These are phyloP conservation scores for Malus hybrid DNA, from an alignment of 331 rosid species.

Conservation along the genomic window DNA sequence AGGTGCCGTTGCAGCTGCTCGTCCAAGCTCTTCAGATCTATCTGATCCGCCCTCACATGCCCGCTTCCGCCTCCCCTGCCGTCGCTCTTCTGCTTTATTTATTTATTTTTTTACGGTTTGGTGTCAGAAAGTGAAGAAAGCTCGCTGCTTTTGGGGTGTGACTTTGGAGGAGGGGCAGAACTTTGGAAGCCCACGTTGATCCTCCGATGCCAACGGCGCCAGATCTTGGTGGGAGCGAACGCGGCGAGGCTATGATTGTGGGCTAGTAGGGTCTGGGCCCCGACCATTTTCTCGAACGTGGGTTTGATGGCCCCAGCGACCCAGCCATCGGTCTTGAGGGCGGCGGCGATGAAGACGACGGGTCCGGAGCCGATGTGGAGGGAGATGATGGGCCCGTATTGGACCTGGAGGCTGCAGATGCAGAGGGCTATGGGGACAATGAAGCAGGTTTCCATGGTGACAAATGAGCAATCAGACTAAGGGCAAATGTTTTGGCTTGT, in stretches of 20 bases:
- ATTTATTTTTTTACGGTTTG: neutral
- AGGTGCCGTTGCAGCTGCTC: slow-evolving; percentile 95
- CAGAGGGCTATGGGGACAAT: neutral
- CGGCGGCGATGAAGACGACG: slow-evolving; percentile 31
- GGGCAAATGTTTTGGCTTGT: too few species aligned
- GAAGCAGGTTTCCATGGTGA: slow-evolving; percentile 26
- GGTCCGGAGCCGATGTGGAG: slow-evolving; percentile 33
- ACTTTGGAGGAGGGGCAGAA: too few species aligned
- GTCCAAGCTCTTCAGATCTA: slow-evolving; percentile 98
- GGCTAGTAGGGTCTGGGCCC: too few species aligned
- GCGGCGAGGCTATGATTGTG: too few species aligned
- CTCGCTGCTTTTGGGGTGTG: slow-evolving; percentile 9
- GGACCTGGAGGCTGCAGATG: neutral
- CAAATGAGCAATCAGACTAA: too few species aligned
- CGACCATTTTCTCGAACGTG: too few species aligned
- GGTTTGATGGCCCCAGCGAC: too few species aligned
- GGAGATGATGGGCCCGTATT: slow-evolving; percentile 54
- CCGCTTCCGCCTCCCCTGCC: slow-evolving; percentile 40
- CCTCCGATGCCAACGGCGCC: too few species aligned
- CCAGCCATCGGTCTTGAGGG: too few species aligned
- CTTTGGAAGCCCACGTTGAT: too few species aligned
- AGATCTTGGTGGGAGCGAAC: too few species aligned
- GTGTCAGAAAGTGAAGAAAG: neutral
- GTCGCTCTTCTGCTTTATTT: slow-evolving; percentile 75
- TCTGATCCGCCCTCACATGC: slow-evolving; percentile 96